Evolutionary conservation across 441 rosid genomes (phyloP).

Genomic region (Mallotus repandus): DNA sequence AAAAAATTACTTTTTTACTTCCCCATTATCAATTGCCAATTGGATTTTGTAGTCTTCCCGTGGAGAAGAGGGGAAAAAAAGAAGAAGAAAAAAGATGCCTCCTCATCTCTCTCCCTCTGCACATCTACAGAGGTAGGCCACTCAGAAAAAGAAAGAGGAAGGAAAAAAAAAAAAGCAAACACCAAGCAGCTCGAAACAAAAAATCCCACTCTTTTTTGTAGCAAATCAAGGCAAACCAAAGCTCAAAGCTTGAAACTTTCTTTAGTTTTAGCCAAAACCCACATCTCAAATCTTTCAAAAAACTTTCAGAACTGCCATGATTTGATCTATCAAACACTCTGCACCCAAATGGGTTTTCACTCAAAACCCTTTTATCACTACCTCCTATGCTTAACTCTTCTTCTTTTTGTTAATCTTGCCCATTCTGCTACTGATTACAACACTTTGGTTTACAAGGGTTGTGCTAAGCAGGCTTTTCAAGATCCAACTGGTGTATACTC

Average conservation of each 20-base stretch:
- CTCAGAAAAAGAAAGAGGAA: slow-evolving; percentile 23
- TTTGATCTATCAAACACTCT: slow-evolving; percentile 40
- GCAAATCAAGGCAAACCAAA: slow-evolving; percentile 22
- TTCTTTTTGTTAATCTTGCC: slow-evolving; percentile 32
- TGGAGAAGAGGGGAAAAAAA: slow-evolving; percentile 7
- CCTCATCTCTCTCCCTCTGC: slow-evolving; percentile 29
- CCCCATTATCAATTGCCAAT: slow-evolving; percentile 16
- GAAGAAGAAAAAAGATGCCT: slow-evolving; percentile 24
- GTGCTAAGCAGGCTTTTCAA: slow-evolving; percentile 70
- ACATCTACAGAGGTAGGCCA: slow-evolving; percentile 36
- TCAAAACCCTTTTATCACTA: slow-evolving; percentile 34
- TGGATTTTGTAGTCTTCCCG: slow-evolving; percentile 20
- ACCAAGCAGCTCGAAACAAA: slow-evolving; percentile 16
- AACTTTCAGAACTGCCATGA: slow-evolving; percentile 40
- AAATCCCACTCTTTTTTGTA: slow-evolving; percentile 16
- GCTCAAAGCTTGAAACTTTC: slow-evolving; percentile 20
- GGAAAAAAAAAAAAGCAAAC: slow-evolving; percentile 7
- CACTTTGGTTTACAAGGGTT: slow-evolving; percentile 84
- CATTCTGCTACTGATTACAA: slow-evolving; percentile 64
- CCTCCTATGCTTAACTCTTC: slow-evolving; percentile 33
- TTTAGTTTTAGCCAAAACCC: slow-evolving; percentile 32
- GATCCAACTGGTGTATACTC: slow-evolving; percentile 83
- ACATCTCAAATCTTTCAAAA: slow-evolving; percentile 29
- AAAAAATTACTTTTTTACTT: slow-evolving; percentile 15
- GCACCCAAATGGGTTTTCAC: slow-evolving; percentile 50